These are phyloP conservation scores for Sphaerulina musiva DNA, from an alignment of 2,329 filamentous ascomycete genomes.

Conservation along the genomic window DNA sequence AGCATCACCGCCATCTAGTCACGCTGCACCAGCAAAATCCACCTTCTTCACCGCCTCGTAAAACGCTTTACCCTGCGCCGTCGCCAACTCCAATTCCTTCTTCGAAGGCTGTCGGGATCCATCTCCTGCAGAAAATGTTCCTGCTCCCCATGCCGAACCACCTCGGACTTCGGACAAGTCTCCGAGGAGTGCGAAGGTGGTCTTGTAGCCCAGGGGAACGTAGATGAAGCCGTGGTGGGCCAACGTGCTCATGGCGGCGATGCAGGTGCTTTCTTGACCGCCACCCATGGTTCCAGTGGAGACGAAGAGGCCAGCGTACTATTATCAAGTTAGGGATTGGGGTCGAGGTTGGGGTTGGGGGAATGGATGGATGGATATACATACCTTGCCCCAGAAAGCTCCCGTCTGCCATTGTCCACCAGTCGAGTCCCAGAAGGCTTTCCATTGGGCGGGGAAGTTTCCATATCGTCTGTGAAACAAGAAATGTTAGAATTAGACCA, in stretches of 20 bases:
- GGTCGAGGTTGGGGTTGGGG: too few relatives aligned
- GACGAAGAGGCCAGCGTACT: conserved; percentile 80
- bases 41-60: conserved; percentile 69
- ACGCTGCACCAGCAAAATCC: conserved; percentile 45
- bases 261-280: conserved; percentile 83
- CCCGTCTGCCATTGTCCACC: conserved; percentile 77
- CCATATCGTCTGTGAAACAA: conserved; percentile 56
- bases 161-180: conserved; percentile 76
- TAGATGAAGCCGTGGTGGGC: conserved; percentile 92
- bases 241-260: conserved; percentile 76
- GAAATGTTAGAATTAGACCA: too few relatives aligned
- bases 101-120: conserved; percentile 74
- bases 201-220: conserved; percentile 90
- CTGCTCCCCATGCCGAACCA: conserved; percentile 86
- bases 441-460: conserved; percentile 96
- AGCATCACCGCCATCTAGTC: conserved; percentile 62
- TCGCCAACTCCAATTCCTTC: conserved; percentile 72
- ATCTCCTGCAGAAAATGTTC: conserved; percentile 71
- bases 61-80: conserved; percentile 77
- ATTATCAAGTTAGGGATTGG: not conserved
- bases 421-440: conserved; percentile 72
- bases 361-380: not conserved
- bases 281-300: conserved; percentile 78
- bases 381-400: conserved; percentile 57
- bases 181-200: conserved; percentile 61